Percentiles rank a stretch among this genome's conserved stretches.
Evolutionary conservation across 164 flowering plant genomes (phyloP).

Genomic region (Liriodendron chinense): DNA sequence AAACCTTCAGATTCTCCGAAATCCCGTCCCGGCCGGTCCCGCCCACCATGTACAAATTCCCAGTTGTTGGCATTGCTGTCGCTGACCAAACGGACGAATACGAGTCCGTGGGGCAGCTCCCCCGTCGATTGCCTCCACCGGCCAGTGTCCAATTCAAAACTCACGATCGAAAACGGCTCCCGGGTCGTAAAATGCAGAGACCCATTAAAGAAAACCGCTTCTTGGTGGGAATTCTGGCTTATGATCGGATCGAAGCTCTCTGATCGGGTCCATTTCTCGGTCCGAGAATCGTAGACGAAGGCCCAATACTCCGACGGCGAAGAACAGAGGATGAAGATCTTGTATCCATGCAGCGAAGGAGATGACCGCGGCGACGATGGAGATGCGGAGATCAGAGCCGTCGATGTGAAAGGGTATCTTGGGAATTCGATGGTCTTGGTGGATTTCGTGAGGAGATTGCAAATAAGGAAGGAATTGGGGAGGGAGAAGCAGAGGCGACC

Average conservation of each 20-base stretch:
- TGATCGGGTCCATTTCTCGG: constrained; percentile 38
- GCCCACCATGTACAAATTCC: constrained; percentile 54
- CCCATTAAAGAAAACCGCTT: constrained; percentile 43
- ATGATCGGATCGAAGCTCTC: constrained; percentile 22
- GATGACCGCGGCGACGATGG: constrained; percentile 4
- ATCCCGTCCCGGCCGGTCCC: constrained; percentile 68
- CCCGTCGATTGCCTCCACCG: constrained; percentile 29
- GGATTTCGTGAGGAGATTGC: constrained; percentile 48
- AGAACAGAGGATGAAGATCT: constrained; percentile 15
- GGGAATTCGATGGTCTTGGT: constrained; percentile 42
- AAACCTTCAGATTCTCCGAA: constrained; percentile 49
- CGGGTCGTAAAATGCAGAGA: constrained; percentile 45
- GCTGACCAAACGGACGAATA: constrained; percentile 47
- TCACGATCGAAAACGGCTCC: constrained; percentile 46
- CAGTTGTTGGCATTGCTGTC: constrained; percentile 15
- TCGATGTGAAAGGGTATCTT: constrained; percentile 29
- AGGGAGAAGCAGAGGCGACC: constrained; percentile 66
- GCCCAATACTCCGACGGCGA: constrained; percentile 19
- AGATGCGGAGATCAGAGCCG: constrained; percentile 28
- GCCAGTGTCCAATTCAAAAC: constrained; percentile 47
- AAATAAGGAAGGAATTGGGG: constrained; percentile 46
- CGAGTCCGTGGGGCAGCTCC: constrained; percentile 40
- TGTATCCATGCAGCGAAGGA: constrained; percentile 18
- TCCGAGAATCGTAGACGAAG: constrained; percentile 46
- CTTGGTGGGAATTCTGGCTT: constrained; percentile 29